Conservation (phyloP, 2,329 filamentous ascomycete genomes). For the Coniochaeta pulveracea region DNA sequence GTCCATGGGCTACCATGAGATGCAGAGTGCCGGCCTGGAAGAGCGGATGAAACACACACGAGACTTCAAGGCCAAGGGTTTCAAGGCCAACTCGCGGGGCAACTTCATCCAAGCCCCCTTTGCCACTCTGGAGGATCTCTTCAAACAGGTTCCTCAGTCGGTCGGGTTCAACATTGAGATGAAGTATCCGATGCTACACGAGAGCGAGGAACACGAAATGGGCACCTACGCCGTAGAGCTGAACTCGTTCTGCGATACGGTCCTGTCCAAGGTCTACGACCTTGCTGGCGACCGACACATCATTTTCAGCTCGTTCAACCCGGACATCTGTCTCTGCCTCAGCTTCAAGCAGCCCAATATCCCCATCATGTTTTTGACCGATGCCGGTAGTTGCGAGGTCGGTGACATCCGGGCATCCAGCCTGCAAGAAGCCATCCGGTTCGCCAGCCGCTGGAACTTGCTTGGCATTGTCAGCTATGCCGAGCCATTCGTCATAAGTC, state of each 20-base stretch:
- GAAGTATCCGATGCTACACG: conserved; percentile 97
- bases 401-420: conserved; percentile 85
- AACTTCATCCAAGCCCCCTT: conserved; percentile 95
- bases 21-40: conserved; percentile 30
- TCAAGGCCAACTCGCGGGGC: conserved; percentile 88
- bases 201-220: conserved; percentile 93
- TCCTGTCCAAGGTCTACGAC: conserved; percentile 83
- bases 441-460: conserved; percentile 89
- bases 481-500: conserved; percentile 79
- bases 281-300: conserved; percentile 74
- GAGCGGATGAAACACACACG: conserved; percentile 96
- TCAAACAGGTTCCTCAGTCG: conserved; percentile 66
- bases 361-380: conserved; percentile 86
- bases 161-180: conserved; percentile 98
- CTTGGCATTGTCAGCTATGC: conserved; percentile 85
- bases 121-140: conserved; percentile 88
- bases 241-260: conserved; percentile 92
- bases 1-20: conserved; percentile 36
- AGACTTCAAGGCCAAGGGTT: conserved; percentile 89
- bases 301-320: conserved; percentile 96
- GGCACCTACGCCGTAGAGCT: conserved; percentile 92
- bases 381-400: conserved; percentile 70
- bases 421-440: conserved; percentile 89
- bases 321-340: conserved; percentile 86
- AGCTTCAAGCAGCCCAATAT: conserved; percentile 97